Evolutionary conservation across 306 rosid species (phyloP), one percentile per base, ranked within the genome.

Genomic region (Phaseolus lunatus): DNA sequence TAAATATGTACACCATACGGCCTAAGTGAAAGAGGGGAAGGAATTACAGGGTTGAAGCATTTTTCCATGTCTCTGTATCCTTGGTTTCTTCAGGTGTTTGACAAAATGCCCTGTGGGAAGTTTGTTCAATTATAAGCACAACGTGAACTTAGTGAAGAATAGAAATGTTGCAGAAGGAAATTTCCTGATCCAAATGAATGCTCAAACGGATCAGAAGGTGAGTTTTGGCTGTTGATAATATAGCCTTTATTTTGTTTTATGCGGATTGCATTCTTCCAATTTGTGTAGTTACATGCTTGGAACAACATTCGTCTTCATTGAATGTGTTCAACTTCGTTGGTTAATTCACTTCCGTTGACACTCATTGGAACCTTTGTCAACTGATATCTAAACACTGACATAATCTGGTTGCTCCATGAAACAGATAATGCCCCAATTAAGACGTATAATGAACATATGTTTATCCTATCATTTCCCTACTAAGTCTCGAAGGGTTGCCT

Each of bases 101-200:
- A 16, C 43, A 6, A 52, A 52, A 18, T 80, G 23, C 16, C 44
- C 56, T 47, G 31, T 71, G 57, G 24, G 84, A 4, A 19, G 61
- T 47, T 69, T 78, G 31, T 43, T 31, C 43, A 20, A 39, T 15
- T 13, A 27, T 45, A 61, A 24, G 37, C 43, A 50, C 52, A 15
- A 29, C 26, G 31, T 9, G 50, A 45, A 20, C 44, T 18, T 56
- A 41, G 37, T 54, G 48, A 43, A 67, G 50, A 67, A 43, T 19
- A n/a, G 47, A 56, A 61, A 43, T 5, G 53, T 9, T 13, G 14
- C 43, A n/a, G 27, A 27, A 2, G 18, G 35, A 35, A 68, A 67
- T 56, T 56, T 56, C 16, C 8, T 9, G 8, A 22, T 22, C 33
- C 10, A 56, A 56, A n/a, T n/a, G 10, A 57, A 57, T 5, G 64